phyloP scores from a whole-genome alignment of 495 filamentous ascomycete genomes.

The Penicillium soppii region DNA sequence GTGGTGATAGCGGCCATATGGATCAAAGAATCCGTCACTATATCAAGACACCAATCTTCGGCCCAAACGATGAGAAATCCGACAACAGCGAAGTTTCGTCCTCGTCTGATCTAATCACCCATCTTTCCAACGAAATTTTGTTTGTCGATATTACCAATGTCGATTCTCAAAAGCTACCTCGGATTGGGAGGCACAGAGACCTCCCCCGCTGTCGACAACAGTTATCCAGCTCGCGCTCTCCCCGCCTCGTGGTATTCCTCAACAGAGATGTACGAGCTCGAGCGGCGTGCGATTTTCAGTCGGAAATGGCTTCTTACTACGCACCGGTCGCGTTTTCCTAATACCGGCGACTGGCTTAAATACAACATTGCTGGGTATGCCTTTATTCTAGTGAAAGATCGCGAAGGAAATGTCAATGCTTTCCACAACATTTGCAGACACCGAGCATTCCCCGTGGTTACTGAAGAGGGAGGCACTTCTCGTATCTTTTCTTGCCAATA shows the following conservation, averaged over 20 bases:
- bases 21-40: background rate
- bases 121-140: background rate
- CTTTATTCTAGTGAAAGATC: constrained; percentile 50
- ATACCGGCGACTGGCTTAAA: constrained; percentile 49
- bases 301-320: constrained; percentile 55
- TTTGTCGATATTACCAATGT: background rate
- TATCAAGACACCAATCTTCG: background rate
- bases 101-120: background rate
- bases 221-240: constrained; percentile 31
- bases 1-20: background rate
- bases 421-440: constrained; percentile 62
- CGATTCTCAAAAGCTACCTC: constrained; percentile 24
- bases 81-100: background rate
- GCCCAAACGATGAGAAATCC: background rate
- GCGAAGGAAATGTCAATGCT: constrained; percentile 50
- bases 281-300: constrained; percentile 54
- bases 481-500: constrained; percentile 57
- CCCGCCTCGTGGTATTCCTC: constrained; percentile 52
- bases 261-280: constrained; percentile 50
- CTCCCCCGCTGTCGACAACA: background rate
- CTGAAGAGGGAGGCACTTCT: constrained; percentile 45
- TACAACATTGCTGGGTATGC: constrained; percentile 48
- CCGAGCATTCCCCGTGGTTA: constrained; percentile 56
- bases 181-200: constrained; percentile 17
- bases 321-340: constrained; percentile 43